Evolutionary conservation across 139 green algal genomes (phyloP).

Genomic region (Deuterostichococcus epilithicus): DNA sequence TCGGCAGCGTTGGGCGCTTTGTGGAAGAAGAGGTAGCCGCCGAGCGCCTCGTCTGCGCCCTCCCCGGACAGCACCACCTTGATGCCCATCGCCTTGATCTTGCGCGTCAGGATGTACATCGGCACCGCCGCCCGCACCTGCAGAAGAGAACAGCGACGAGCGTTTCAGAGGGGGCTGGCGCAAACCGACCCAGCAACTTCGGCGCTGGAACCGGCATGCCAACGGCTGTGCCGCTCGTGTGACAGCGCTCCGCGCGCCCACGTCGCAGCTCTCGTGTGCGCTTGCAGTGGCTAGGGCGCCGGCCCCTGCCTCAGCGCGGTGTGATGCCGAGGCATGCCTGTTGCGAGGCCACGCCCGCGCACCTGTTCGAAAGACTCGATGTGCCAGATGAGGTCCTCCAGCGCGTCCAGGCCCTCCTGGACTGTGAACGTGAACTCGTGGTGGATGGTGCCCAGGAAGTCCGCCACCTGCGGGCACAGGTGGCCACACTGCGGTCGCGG

Average conservation of each 20-base stretch:
- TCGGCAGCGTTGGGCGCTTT: slow-evolving; percentile 78
- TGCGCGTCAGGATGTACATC: slow-evolving; percentile 95
- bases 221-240: too few species aligned
- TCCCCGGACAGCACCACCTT: slow-evolving; percentile 97
- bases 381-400: slow-evolving; percentile 93
- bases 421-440: slow-evolving; percentile 97
- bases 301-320: too few species aligned
- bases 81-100: slow-evolving; percentile 93
- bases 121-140: slow-evolving; percentile 85
- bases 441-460: slow-evolving; percentile 91
- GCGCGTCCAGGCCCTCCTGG: slow-evolving; percentile 90
- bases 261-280: too few species aligned
- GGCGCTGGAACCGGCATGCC: too few species aligned
- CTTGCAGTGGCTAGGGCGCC: too few species aligned
- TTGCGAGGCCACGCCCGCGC: not conserved
- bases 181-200: too few species aligned
- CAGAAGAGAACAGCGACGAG: not conserved
- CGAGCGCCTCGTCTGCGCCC: slow-evolving; percentile 94
- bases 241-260: too few species aligned
- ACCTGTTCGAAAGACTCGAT: slow-evolving; percentile 89
- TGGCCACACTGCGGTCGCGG: too few species aligned
- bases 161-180: too few species aligned
- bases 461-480: slow-evolving; percentile 75
- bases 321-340: not conserved
- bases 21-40: slow-evolving; percentile 98